Percentiles rank a stretch among this genome's conserved stretches.
Conservation (phyloP, 306 rosid species). For the Abrus precatorius region DNA sequence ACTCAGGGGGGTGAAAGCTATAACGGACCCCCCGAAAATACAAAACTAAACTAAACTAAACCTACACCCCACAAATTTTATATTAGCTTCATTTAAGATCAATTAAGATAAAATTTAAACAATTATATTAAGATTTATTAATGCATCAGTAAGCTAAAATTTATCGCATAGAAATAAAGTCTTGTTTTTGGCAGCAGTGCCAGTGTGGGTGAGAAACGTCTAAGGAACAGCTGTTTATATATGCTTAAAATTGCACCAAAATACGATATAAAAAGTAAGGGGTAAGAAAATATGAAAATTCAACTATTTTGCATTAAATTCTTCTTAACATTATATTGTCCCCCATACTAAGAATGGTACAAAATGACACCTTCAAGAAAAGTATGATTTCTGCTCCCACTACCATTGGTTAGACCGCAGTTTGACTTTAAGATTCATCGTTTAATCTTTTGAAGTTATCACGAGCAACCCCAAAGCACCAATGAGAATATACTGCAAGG, state of each 20-base stretch:
- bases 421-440: constrained; percentile 33
- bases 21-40: neutral
- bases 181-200: neutral
- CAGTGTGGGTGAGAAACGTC: neutral
- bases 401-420: constrained; percentile 25
- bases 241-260: constrained; percentile 20
- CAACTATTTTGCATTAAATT: constrained; percentile 45
- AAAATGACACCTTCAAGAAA: constrained; percentile 43
- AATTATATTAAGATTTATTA: neutral
- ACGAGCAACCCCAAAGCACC: constrained; percentile 95
- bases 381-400: constrained; percentile 32
- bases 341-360: constrained; percentile 47
- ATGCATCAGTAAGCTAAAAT: neutral
- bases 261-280: neutral
- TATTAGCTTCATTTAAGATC: neutral
- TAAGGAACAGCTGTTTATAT: neutral
- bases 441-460: constrained; percentile 85
- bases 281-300: constrained; percentile 37
- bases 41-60: neutral
- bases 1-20: neutral
- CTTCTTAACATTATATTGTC: constrained; percentile 41
- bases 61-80: neutral
- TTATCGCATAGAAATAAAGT: neutral
- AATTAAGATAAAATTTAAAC: neutral
- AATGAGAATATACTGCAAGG: constrained; percentile 85